Conservation (phyloP, 2,329 filamentous ascomycete genomes). For the Fusarium virguliforme region DNA sequence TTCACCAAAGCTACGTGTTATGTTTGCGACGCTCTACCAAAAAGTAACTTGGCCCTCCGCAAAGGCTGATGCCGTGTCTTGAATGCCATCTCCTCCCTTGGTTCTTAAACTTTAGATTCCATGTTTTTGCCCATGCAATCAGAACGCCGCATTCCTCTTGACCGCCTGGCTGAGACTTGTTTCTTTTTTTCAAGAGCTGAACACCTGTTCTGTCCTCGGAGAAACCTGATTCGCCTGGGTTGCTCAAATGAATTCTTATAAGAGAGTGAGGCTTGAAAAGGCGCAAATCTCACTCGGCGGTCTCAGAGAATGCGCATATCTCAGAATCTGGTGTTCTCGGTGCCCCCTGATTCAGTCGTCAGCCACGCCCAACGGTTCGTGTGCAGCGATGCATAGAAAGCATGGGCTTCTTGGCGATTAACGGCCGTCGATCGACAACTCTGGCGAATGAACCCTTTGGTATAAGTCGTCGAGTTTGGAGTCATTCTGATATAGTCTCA, state of each 20-base stretch:
- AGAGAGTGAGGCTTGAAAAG: background rate
- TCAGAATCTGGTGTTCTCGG: background rate
- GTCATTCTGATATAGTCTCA: too few species aligned
- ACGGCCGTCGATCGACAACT: too few species aligned
- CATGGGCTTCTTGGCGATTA: too few species aligned
- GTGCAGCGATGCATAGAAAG: background rate
- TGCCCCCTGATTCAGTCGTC: constrained; percentile 1
- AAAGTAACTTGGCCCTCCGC: background rate
- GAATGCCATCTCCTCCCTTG: background rate
- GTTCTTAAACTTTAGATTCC: background rate
- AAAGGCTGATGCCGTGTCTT: background rate
- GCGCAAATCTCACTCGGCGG: background rate
- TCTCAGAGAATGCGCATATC: background rate
- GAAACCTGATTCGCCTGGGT: background rate
- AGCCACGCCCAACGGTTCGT: constrained; percentile 5
- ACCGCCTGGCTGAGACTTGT: background rate
- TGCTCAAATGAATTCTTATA: background rate
- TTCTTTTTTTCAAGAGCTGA: background rate
- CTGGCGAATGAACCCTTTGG: too few species aligned
- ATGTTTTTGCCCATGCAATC: background rate
- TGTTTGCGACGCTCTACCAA: background rate
- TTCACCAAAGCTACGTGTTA: background rate
- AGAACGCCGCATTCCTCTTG: background rate
- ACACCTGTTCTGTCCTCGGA: background rate
- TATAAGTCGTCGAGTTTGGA: too few species aligned